These are phyloP conservation scores for Fremontodendron californicum DNA, from an alignment of 345 rosid genomes.

Conservation along the genomic window DNA sequence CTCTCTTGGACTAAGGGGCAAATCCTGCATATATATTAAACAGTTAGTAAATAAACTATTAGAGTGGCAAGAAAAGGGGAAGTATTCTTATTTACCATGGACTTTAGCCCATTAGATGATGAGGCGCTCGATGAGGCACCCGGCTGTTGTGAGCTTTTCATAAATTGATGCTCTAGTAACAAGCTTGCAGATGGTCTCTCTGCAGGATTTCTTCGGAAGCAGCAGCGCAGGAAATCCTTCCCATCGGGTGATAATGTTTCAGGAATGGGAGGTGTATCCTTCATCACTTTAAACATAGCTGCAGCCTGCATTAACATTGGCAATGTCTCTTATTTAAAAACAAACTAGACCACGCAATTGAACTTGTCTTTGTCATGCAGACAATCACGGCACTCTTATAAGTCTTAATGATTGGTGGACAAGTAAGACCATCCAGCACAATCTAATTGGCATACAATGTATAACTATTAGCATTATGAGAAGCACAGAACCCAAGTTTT, in stretches of 20 bases:
- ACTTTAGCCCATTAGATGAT: constrained; percentile 40
- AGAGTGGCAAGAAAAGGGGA: not conserved
- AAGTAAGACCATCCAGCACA: not conserved
- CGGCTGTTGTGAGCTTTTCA: constrained; percentile 40
- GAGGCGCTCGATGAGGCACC: constrained; percentile 37
- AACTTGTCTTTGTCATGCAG: not conserved
- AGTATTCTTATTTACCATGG: constrained; percentile 36
- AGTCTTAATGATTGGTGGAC: not conserved
- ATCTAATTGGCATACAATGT: not conserved
- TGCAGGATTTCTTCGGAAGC: constrained; percentile 89
- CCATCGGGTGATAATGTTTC: constrained; percentile 75
- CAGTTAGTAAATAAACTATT: not conserved
- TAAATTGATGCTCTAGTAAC: constrained; percentile 75
- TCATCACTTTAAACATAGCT: constrained; percentile 92
- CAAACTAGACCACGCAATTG: not conserved
- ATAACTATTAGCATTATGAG: not conserved
- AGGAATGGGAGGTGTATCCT: constrained; percentile 77
- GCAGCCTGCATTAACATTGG: constrained; percentile 50
- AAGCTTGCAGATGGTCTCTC: constrained; percentile 68
- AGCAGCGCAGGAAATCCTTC: constrained; percentile 69
- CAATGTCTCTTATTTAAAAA: not conserved
- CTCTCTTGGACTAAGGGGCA: constrained; percentile 33
- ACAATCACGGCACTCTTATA: not conserved
- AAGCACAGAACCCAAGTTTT: not conserved
- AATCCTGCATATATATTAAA: constrained; percentile 43